Conservation (phyloP, 2,329 filamentous ascomycete species). For the Aspergillus brasiliensis region DNA sequence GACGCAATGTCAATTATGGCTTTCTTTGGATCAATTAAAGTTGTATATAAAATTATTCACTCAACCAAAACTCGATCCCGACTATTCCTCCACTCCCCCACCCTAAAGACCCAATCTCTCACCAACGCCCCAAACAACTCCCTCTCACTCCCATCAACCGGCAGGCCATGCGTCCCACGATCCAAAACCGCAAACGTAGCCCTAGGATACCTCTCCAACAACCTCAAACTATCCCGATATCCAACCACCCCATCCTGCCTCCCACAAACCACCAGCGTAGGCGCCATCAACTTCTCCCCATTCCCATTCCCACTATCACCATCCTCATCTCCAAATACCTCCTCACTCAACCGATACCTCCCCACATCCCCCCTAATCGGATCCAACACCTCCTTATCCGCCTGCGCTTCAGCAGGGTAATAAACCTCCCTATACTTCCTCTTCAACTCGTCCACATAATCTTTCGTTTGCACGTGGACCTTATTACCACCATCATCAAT, state of each 20-base stretch:
- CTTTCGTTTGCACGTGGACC: slow-evolving; percentile 30
- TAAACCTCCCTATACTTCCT: slow-evolving; percentile 21
- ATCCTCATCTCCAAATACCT: slow-evolving; percentile 8
- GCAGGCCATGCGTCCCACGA: slow-evolving; percentile 30
- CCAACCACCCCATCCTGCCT: slow-evolving; percentile 31
- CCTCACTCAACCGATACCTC: slow-evolving; percentile 20
- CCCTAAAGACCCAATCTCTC: slow-evolving; percentile 29
- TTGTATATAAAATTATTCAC: neutral
- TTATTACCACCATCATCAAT: slow-evolving; percentile 15
- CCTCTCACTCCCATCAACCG: slow-evolving; percentile 30
- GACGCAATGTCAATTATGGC: too few relatives aligned
- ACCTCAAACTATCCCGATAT: slow-evolving; percentile 32
- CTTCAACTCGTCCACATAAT: slow-evolving; percentile 26
- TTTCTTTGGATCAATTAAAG: neutral
- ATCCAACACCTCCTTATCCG: slow-evolving; percentile 26
- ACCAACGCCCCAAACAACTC: slow-evolving; percentile 32
- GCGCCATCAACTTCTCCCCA: slow-evolving; percentile 26
- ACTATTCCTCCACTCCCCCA: slow-evolving; percentile 25
- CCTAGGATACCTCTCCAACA: slow-evolving; percentile 31
- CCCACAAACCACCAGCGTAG: slow-evolving; percentile 32
- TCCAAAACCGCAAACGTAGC: slow-evolving; percentile 30
- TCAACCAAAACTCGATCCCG: neutral
- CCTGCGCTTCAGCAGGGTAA: slow-evolving; percentile 21
- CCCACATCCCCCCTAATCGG: slow-evolving; percentile 29
- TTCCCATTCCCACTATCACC: slow-evolving; percentile 9